Base-by-base conservation (phyloP, 768 basidiomycete species). In the Cubamyces sp. region DNA sequence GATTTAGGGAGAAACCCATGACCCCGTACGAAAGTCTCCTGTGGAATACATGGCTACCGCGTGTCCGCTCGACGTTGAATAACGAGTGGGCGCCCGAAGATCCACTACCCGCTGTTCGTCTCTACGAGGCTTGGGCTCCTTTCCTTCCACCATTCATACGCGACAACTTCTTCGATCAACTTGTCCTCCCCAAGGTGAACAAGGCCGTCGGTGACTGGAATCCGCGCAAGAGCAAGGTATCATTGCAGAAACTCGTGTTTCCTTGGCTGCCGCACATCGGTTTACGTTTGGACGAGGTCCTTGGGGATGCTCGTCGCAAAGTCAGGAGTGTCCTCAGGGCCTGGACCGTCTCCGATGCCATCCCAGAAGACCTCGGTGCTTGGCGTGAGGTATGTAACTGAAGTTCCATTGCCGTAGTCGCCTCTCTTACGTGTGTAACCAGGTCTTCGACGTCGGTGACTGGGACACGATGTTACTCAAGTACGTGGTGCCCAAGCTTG, bases 21-120 rank as follows among this genome's bases (percentile, higher is more conserved):
- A 95, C 95, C 16, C 89, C 96, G 0, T 99, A 92, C 72, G 97
- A 99, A 72, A 92, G 90, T 62, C 79, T 98, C 25, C 75, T 98
- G 15, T 98, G 97, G 96, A 92, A 89, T 66, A 80, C 92, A 11
- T 99, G 96, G 97, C 77, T 99, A 26, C 97, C 97, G 0, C 92
- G 87, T 76, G 89, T 98, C n/a, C 86, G 97, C 26, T 92, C 93
- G 0, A 82, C 85, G 12, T 88, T 98, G 73, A 98, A 98, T 75
- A 98, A 99, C 73, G 90, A 95, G 34, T 99, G 97, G 97, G 77
- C 82, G 11, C 87, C 95, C 2, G 78, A 82, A 54, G 77, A 86
- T 41, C 87, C 95, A 3, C 77, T 84, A 16, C 87, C 91, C 15
- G 92, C 88, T 5, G 85, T 98, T 41, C 85, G 83, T 50, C 78